These are phyloP conservation scores for Cyberlindnera japonica DNA, from an alignment of 805 yeast genomes.

Conservation along the genomic window DNA sequence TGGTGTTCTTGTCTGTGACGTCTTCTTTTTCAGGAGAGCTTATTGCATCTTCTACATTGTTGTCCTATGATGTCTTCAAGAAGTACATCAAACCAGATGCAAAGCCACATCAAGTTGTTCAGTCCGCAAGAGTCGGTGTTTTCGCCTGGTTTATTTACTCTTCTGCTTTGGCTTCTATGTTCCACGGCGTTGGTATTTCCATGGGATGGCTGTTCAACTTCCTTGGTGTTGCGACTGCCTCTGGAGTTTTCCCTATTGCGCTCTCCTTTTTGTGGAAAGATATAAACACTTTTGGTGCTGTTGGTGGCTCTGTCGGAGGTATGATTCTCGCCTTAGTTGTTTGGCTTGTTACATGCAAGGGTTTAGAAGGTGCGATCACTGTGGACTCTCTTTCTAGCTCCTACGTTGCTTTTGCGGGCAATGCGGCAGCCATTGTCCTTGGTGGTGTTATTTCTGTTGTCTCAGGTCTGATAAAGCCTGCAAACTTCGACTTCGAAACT, in stretches of 20 bases:
- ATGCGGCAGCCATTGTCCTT: conserved; percentile 27
- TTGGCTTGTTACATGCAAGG: conserved; percentile 38
- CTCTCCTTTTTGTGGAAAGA: conserved; percentile 38
- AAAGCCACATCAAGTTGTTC: conserved; percentile 30
- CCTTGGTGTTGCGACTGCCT: conserved; percentile 35
- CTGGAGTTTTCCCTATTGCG: conserved; percentile 39
- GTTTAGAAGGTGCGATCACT: conserved; percentile 33
- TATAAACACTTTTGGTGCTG: conserved; percentile 35
- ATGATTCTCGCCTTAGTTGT: conserved; percentile 34
- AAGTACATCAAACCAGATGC: conserved; percentile 42
- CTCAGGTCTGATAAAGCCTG: conserved; percentile 36
- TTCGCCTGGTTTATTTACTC: conserved; percentile 35
- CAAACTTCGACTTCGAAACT: conserved; percentile 32
- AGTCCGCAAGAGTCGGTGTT: conserved; percentile 41
- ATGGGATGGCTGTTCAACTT: conserved; percentile 39
- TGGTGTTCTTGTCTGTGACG: conserved; percentile 41
- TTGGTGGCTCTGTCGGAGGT: conserved; percentile 37
- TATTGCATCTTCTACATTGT: conserved; percentile 38
- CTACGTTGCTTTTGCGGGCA: conserved; percentile 43
- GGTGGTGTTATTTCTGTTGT: conserved; percentile 35
- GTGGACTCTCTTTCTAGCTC: conserved; percentile 33
- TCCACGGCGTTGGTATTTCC: conserved; percentile 33
- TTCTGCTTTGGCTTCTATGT: conserved; percentile 30
- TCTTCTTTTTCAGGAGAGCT: conserved; percentile 41
- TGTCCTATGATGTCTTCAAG: conserved; percentile 45